Base-by-base conservation (phyloP, 2,329 filamentous ascomycete species). In the Thermomyces lanuginosus region DNA sequence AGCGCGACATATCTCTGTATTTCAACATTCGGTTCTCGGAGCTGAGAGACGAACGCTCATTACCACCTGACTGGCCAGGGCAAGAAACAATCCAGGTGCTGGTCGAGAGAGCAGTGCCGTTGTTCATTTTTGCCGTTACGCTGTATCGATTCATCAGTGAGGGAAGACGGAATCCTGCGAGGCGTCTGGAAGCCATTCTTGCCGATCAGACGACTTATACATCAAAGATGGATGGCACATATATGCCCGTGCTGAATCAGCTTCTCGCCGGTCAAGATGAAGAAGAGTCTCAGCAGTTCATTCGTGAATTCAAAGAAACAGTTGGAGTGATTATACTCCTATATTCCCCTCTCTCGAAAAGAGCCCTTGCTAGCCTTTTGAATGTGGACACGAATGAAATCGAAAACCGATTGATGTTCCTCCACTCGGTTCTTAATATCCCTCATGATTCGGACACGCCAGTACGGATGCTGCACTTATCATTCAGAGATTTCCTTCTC, bases 401-500 rank as follows among this genome's bases (percentile, higher is more conserved):
- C 8, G 23, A 15, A 6, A 10, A 17, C 8, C n/a, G 8, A 6
- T 28, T 28, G 8, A 6, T 18, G n/a, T 5, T 8, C 14, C 15
- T 28, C 2, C 30, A 39, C 16, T 40, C 41, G 6, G 37, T 44
- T 4, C 24, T 45, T 0, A 29, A 21, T 12, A 18, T 42, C 1
- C 36, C 43, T 1, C 8, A 18, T 4, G 21, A 31, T 9, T 7
- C 9, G 1, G 8, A 34, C 15, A 4, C 6, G 8, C 36, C 40
- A 8, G 23, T 43, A 8, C 18, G 35, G 13, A 17, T 46, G 4
- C 30, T 45, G 8, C 42, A 47, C 32, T 32, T 41, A 28, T 51
- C 45, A 26, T 51, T 52, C 26, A 41, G 43, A 24, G 43, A 51
- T 32, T 49, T 44, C 27, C 41, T 49, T 9, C 30, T 49, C 11